A percentile compares a stretch with the other conserved stretches of the same genome.
phyloP scores from a whole-genome alignment of 495 filamentous ascomycete species.

The Aspergillus saccharolyticus region DNA sequence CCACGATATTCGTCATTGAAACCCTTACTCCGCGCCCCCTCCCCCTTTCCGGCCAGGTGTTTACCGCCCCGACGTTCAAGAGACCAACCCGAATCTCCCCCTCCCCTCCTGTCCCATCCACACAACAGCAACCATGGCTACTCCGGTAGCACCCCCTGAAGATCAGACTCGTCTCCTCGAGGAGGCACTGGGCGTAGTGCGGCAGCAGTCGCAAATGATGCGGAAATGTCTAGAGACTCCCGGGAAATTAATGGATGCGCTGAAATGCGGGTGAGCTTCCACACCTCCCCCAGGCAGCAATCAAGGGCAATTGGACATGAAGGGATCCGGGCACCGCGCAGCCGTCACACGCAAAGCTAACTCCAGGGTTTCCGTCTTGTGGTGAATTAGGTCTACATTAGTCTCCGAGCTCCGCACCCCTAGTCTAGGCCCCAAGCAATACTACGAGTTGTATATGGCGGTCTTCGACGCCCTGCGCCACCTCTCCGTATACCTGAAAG shows the following conservation, averaged over 20 bases:
- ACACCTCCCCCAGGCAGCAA: conserved; percentile 31
- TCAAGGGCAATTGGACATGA: conserved; percentile 7
- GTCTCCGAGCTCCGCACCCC: conserved; percentile 96
- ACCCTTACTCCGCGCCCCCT: conserved; percentile 5
- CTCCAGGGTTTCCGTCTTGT: too few relatives aligned
- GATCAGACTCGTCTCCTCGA: conserved; percentile 93
- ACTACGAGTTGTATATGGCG: conserved; percentile 99
- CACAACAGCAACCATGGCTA: conserved; percentile 42
- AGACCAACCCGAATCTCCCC: conserved; percentile 14
- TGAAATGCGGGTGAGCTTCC: conserved; percentile 86
- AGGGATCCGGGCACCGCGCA: conserved; percentile 2
- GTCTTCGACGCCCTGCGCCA: conserved; percentile 97
- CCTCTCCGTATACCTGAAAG: conserved; percentile 90
- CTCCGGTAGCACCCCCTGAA: conserved; percentile 65
- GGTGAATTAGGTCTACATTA: conserved; percentile 96
- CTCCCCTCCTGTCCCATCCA: conserved; percentile 17
- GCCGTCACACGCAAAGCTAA: neutral
- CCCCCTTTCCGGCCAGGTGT: conserved; percentile 18
- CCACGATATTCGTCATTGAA: conserved; percentile 10
- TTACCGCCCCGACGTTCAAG: conserved; percentile 27
- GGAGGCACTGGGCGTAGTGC: conserved; percentile 92
- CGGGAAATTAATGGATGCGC: conserved; percentile 98
- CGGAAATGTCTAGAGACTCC: conserved; percentile 95
- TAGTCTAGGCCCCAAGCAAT: conserved; percentile 93
- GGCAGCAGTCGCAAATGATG: conserved; percentile 94